Percentiles rank a stretch among this genome's conserved stretches.
Evolutionary conservation across 371 early-diverging fungal genomes (phyloP).

Genomic region (Zopfochytrium polystomum): DNA sequence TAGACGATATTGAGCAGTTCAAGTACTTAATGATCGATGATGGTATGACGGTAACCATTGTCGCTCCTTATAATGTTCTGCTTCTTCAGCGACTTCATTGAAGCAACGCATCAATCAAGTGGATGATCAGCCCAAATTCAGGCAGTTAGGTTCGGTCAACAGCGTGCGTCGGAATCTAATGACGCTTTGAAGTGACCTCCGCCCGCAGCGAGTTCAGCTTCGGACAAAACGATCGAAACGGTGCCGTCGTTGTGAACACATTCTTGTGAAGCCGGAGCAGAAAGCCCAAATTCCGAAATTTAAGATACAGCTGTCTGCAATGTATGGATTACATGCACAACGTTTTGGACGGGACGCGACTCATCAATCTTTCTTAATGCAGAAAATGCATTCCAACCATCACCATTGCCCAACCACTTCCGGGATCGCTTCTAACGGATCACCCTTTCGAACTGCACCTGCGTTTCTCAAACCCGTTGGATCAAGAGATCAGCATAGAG

Average conservation of each 20-base stretch:
- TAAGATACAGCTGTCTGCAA: conserved; percentile 81
- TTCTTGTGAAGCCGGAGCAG: conserved; percentile 86
- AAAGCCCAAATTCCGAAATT: conserved; percentile 83
- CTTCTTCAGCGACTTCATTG: conserved; percentile 58
- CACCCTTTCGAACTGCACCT: conserved; percentile 63
- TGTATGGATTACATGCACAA: conserved; percentile 46
- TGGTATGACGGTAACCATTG: conserved; percentile 7
- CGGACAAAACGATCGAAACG: conserved; percentile 81
- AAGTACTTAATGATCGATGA: conserved; percentile 15
- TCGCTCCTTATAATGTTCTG: background rate
- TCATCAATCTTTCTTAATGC: no score
- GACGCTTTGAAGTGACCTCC: conserved; percentile 23
- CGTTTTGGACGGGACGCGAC: background rate
- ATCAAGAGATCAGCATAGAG: conserved; percentile 65
- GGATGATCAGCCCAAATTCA: conserved; percentile 60
- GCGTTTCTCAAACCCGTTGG: conserved; percentile 82
- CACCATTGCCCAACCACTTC: conserved; percentile 59
- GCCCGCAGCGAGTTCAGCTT: conserved; percentile 83
- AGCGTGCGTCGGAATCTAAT: background rate
- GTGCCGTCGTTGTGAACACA: conserved; percentile 82
- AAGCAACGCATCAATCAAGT: conserved; percentile 65
- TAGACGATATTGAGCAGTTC: background rate
- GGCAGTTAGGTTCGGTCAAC: conserved; percentile 5
- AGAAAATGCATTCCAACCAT: conserved; percentile 76
- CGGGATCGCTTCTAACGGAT: conserved; percentile 31